Conservation (phyloP, 192 early-diverging fungal species). For the Nowakowskiella sp. region DNA sequence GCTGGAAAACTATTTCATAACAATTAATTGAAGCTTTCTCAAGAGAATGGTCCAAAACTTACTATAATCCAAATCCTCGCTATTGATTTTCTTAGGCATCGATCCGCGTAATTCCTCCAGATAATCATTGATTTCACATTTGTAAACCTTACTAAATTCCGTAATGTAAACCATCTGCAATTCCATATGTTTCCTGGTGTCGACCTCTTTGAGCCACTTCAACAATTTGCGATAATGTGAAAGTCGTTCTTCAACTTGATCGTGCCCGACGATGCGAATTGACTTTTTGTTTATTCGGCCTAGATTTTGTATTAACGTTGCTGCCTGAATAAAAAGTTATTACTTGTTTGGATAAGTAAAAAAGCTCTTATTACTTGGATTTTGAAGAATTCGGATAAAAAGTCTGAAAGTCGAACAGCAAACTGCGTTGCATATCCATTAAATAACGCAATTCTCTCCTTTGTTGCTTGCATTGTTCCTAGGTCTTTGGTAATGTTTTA, state of each 20-base stretch:
- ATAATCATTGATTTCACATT: constrained; percentile 32
- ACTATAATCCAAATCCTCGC: constrained; percentile 32
- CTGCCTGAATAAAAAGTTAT: constrained; percentile 20
- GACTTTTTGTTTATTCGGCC: constrained; percentile 16
- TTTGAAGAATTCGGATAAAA: constrained; percentile 19
- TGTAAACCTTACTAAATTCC: constrained; percentile 31
- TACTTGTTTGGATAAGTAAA: constrained; percentile 15
- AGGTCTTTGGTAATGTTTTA: constrained; percentile 14
- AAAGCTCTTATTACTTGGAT: constrained; percentile 5
- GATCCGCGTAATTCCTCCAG: constrained; percentile 34
- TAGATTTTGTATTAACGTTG: constrained; percentile 29
- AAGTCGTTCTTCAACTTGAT: constrained; percentile 35
- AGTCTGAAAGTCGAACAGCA: constrained; percentile 31
- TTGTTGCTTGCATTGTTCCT: constrained; percentile 26
- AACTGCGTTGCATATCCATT: constrained; percentile 38
- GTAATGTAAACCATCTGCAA: constrained; percentile 45
- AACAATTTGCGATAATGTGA: constrained; percentile 36
- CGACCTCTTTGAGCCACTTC: constrained; percentile 44
- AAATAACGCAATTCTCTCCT: constrained; percentile 29
- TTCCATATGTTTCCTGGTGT: constrained; percentile 45
- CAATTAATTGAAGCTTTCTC: neutral
- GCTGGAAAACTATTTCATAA: constrained; percentile 13
- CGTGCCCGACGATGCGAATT: constrained; percentile 31
- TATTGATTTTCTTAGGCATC: no score
- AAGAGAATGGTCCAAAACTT: neutral